phyloP scores from a whole-genome alignment of 1,284 basidiomycete species.

The Abortiporus biennis region DNA sequence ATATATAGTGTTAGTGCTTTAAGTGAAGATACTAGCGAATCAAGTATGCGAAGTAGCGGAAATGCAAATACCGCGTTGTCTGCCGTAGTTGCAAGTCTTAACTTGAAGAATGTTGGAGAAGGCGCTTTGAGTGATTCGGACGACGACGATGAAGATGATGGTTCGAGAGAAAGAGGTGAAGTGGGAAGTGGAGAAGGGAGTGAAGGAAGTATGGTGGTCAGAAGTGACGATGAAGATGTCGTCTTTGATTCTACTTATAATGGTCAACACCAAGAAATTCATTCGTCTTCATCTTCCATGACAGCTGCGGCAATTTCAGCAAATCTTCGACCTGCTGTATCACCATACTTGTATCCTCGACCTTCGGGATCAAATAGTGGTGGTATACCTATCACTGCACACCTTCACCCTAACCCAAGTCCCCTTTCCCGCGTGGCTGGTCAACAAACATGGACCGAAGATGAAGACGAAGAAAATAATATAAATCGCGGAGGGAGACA shows the following conservation, averaged over 20 bases:
- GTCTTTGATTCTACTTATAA: no score
- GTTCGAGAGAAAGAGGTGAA: conserved; percentile 7
- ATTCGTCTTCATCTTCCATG: no score
- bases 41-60: conserved; percentile 17
- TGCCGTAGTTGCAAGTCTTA: no score
- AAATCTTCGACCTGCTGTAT: conserved; percentile 19
- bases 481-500: no score
- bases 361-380: conserved; percentile 42
- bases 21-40: conserved; percentile 16
- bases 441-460: conserved; percentile 46
- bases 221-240: conserved; percentile 6
- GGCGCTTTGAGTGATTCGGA: conserved; percentile 74
- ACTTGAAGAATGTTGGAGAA: conserved; percentile 59
- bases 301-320: not conserved
- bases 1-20: conserved; percentile 6
- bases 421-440: conserved; percentile 54
- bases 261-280: no score
- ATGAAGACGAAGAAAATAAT: conserved; percentile 35
- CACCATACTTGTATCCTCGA: conserved; percentile 28
- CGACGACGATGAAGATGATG: conserved; percentile 31
- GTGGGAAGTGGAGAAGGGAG: conserved; percentile 5
- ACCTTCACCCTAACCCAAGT: conserved; percentile 6
- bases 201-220: not conserved
- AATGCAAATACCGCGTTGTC: no score
- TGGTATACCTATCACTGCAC: not conserved